These are phyloP conservation scores for Crithidia mellificae DNA, from an alignment of 208 protist genomes.

Conservation along the genomic window DNA sequence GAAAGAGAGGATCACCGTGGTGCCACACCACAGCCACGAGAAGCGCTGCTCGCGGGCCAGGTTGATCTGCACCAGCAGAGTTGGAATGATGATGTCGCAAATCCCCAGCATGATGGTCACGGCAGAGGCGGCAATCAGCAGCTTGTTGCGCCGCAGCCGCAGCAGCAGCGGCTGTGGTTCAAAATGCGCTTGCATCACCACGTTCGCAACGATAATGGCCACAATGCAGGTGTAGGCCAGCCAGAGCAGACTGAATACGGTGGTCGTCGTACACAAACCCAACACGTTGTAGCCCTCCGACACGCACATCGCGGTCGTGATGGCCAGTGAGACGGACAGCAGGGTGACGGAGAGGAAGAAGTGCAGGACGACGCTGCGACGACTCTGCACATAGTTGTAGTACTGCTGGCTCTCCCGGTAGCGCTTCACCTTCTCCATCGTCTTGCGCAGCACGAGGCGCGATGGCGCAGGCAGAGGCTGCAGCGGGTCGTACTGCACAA, in stretches of 20 bases:
- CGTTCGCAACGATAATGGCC: constrained; percentile 70
- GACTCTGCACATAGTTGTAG: constrained; percentile 69
- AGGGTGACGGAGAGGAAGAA: constrained; percentile 68
- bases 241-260: constrained; percentile 63
- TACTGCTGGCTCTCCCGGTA: constrained; percentile 65
- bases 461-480: constrained; percentile 48
- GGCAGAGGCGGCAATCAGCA: constrained; percentile 57
- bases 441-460: constrained; percentile 37
- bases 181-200: constrained; percentile 83
- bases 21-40: constrained; percentile 79
- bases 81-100: constrained; percentile 58
- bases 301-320: constrained; percentile 50
- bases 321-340: constrained; percentile 56
- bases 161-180: constrained; percentile 71
- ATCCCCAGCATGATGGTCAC: constrained; percentile 58
- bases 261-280: constrained; percentile 36
- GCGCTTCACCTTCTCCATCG: constrained; percentile 55
- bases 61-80: constrained; percentile 72
- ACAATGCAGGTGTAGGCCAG: constrained; percentile 61
- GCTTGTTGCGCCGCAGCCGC: constrained; percentile 64
- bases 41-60: constrained; percentile 48
- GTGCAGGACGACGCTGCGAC: constrained; percentile 69
- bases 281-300: constrained; percentile 43
- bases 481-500: constrained; percentile 44
- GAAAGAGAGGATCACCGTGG: constrained; percentile 65